Evolutionary conservation across 1,139 yeast genomes (phyloP), one percentile per base, ranked within the genome.

Genomic region (Pichiaceae sp.): DNA sequence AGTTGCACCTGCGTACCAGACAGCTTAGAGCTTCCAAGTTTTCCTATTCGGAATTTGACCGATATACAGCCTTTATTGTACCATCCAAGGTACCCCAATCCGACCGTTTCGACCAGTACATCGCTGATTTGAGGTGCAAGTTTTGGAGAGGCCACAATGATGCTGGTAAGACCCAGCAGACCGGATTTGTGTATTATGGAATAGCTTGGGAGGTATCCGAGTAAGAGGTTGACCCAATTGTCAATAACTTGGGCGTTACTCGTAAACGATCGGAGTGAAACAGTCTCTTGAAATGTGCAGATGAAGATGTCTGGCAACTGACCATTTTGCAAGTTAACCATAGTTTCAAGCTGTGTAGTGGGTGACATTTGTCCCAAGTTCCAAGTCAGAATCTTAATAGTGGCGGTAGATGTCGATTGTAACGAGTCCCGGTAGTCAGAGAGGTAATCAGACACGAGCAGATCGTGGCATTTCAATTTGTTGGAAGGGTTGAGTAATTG

Each of bases 51-150:
- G 39, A 64, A 56, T 15, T 47, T 54, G 15, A 70, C 57, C 12
- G 64, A 53, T 7, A 71, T 70, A 1, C 78, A 75, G 2, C 80
- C 80, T 44, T 75, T 75, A 53, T 74, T 74, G 12, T 78, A 79
- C 72, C 78, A 74, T 17, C 74, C 68, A 34, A 74, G 48, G 30
- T 73, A 62, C 0, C 80, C 80, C 0, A 78, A 67, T 0, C 78
- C 78, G 3, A 75, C 57, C 0, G 75, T 62, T 4, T 60, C 57
- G 3, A 60, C 55, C n/a, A 54, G 53, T 5, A 68, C 38, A 20
- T 55, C 44, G 1, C 64, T 53, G 11, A 73, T 54, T 42, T 70
- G 70, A 1, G 53, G 47, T 3, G 47, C 50, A 3, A 66, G 36
- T 4, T 49, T 47, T 3, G 49, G 42, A 18, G 49, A 52, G 1